A percentile compares a stretch with the other conserved stretches of the same genome.
These are phyloP conservation scores for Puccinia hordei DNA, from an alignment of 1,284 basidiomycete genomes.

Conservation along the genomic window DNA sequence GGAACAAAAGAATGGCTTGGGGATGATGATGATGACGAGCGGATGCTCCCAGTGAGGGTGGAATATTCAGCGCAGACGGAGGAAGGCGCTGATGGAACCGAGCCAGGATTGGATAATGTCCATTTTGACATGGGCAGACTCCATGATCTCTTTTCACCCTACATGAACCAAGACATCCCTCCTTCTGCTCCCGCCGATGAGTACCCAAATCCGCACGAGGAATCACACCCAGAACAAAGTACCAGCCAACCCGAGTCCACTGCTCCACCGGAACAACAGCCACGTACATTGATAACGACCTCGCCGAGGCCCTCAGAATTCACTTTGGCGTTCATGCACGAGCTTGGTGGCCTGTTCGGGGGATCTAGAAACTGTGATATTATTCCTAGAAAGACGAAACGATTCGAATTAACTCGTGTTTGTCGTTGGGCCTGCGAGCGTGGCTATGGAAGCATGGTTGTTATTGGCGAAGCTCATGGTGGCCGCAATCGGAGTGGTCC, in stretches of 20 bases:
- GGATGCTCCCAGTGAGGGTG: slow-evolving; percentile 40
- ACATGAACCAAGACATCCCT: slow-evolving; percentile 51
- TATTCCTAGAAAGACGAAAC: slow-evolving; percentile 82
- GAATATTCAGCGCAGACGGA: slow-evolving; percentile 13
- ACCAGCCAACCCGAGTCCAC: slow-evolving; percentile 64
- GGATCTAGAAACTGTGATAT: slow-evolving; percentile 75
- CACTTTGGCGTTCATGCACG: slow-evolving; percentile 58
- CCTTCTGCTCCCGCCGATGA: slow-evolving; percentile 56
- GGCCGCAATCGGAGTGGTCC: slow-evolving; percentile 51
- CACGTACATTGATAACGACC: slow-evolving; percentile 45
- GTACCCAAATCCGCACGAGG: slow-evolving; percentile 58
- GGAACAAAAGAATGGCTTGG: slow-evolving; percentile 42
- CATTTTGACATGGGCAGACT: slow-evolving; percentile 47
- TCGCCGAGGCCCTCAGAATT: slow-evolving; percentile 44
- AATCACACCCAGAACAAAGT: slow-evolving; percentile 55
- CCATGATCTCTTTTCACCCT: slow-evolving; percentile 37
- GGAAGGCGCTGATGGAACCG: slow-evolving; percentile 8
- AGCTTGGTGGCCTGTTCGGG: slow-evolving; percentile 86
- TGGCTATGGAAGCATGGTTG: slow-evolving; percentile 81
- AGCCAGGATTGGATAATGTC: slow-evolving; percentile 26
- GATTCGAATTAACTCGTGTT: slow-evolving; percentile 89
- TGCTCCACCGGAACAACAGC: slow-evolving; percentile 59
- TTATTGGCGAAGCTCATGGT: slow-evolving; percentile 86
- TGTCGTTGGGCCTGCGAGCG: slow-evolving; percentile 89
- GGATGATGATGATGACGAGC: slow-evolving; percentile 32